A percentile compares a stretch with the other conserved stretches of the same genome.
Conservation (phyloP, 2,329 filamentous ascomycete species). For the Cercospora sesami region DNA sequence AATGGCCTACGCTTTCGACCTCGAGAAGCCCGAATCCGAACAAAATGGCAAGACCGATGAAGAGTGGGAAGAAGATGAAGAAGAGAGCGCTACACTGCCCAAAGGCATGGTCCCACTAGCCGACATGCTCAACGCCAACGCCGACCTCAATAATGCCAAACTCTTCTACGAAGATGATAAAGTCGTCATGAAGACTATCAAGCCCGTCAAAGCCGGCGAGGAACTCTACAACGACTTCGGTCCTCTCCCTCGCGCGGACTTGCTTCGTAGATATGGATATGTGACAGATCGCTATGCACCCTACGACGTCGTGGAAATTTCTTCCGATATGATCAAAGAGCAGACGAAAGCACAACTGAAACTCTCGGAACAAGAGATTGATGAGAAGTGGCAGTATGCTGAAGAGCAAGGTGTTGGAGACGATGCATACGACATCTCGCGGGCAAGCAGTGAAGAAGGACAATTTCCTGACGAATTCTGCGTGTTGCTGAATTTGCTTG, state of each 20-base stretch:
- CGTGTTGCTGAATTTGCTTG: constrained; percentile 48
- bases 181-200: constrained; percentile 71
- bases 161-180: constrained; percentile 60
- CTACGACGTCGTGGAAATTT: constrained; percentile 81
- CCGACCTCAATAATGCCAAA: constrained; percentile 73
- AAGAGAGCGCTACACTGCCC: constrained; percentile 40
- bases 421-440: constrained; percentile 65
- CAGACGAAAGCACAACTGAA: constrained; percentile 40
- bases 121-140: constrained; percentile 86
- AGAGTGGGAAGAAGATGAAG: constrained; percentile 42
- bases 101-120: constrained; percentile 92
- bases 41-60: constrained; percentile 58
- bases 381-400: constrained; percentile 52
- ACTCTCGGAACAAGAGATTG: constrained; percentile 23
- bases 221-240: constrained; percentile 91
- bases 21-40: constrained; percentile 54
- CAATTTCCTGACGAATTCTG: constrained; percentile 46
- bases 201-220: constrained; percentile 66
- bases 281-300: constrained; percentile 73
- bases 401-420: constrained; percentile 66
- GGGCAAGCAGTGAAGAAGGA: constrained; percentile 35
- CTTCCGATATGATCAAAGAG: constrained; percentile 59
- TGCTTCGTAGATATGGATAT: constrained; percentile 83
- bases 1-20: constrained; percentile 91
- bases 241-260: constrained; percentile 75